phyloP scores from a whole-genome alignment of 768 basidiomycete species.

The Hemileccinum impolitum region DNA sequence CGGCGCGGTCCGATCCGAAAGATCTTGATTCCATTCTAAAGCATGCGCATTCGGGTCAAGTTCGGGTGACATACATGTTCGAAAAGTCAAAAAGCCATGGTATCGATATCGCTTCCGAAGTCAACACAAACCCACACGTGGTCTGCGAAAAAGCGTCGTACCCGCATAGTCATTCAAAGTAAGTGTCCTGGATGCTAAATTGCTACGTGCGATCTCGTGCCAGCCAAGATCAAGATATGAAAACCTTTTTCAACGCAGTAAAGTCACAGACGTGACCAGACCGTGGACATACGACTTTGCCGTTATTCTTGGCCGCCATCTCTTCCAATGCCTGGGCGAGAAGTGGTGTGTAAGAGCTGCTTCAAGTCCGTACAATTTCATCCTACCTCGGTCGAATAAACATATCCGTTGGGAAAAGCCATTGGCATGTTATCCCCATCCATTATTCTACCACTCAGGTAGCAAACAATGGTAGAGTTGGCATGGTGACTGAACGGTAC shows the following conservation, averaged over 20 bases:
- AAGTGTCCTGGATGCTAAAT: background rate
- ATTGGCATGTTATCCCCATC: slow-evolving; percentile 91
- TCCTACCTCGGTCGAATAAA: slow-evolving; percentile 89
- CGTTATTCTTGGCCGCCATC: slow-evolving; percentile 79
- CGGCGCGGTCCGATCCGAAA: slow-evolving; percentile 3
- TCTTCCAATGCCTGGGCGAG: slow-evolving; percentile 71
- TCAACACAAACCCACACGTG: slow-evolving; percentile 15
- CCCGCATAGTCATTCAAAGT: background rate
- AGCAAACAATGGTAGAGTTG: slow-evolving; percentile 93
- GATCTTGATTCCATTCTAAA: slow-evolving; percentile 27
- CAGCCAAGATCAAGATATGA: slow-evolving; percentile 62
- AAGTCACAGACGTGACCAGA: slow-evolving; percentile 65
- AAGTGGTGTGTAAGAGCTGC: slow-evolving; percentile 11
- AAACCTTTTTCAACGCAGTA: slow-evolving; percentile 76
- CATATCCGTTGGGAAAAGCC: slow-evolving; percentile 86
- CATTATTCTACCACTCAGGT: slow-evolving; percentile 90
- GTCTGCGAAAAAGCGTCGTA: background rate
- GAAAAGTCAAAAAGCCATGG: slow-evolving; percentile 7
- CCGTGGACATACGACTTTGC: slow-evolving; percentile 80
- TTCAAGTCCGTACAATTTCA: slow-evolving; percentile 1
- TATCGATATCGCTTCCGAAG: slow-evolving; percentile 21
- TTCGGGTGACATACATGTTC: slow-evolving; percentile 16
- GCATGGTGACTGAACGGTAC: slow-evolving; percentile 93
- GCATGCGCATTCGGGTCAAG: slow-evolving; percentile 15
- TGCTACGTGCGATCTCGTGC: background rate